Evolutionary conservation across 352 stramenopile genomes (phyloP).

Genomic region (Halophytophthora batemanensis): DNA sequence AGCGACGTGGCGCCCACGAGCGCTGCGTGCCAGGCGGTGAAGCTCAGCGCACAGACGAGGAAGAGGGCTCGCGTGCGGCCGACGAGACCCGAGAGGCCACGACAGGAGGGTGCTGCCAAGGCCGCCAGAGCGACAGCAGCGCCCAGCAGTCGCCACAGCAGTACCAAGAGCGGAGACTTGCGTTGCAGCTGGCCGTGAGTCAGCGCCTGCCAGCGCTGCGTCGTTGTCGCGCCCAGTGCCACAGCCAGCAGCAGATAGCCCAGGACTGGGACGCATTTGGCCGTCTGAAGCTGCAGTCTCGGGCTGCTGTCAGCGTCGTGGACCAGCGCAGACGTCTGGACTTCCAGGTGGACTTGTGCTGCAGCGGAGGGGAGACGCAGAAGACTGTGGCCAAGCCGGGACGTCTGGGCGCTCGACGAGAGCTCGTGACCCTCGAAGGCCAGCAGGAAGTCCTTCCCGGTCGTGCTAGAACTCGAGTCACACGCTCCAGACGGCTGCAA

Average conservation of each 20-base stretch:
- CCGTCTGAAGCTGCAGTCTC: slow-evolving; percentile 22
- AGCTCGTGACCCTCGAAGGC: no score
- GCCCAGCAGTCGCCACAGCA: slow-evolving; percentile 55
- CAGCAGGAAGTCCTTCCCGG: background rate
- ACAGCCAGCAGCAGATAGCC: slow-evolving; percentile 43
- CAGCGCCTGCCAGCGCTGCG: slow-evolving; percentile 33
- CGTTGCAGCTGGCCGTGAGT: slow-evolving; percentile 25
- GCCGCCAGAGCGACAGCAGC: slow-evolving; percentile 34
- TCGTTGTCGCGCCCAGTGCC: slow-evolving; percentile 45
- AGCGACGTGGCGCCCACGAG: slow-evolving; percentile 50
- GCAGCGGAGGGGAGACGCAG: background rate
- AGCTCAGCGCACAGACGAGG: slow-evolving; percentile 27
- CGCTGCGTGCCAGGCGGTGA: slow-evolving; percentile 45
- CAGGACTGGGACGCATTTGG: slow-evolving; percentile 43
- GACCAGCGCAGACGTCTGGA: background rate
- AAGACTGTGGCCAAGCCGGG: background rate
- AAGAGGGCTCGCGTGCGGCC: slow-evolving; percentile 18
- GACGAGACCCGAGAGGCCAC: slow-evolving; percentile 8
- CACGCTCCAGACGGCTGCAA: background rate
- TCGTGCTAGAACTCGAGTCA: no score
- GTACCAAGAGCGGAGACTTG: slow-evolving; percentile 27
- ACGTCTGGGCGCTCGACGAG: background rate
- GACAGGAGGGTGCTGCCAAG: slow-evolving; percentile 23
- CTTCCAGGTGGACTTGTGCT: background rate
- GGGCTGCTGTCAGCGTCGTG: background rate